Evolutionary conservation across 257 asterid genomes (phyloP).

Genomic region (Fraxinus quadrangulata): DNA sequence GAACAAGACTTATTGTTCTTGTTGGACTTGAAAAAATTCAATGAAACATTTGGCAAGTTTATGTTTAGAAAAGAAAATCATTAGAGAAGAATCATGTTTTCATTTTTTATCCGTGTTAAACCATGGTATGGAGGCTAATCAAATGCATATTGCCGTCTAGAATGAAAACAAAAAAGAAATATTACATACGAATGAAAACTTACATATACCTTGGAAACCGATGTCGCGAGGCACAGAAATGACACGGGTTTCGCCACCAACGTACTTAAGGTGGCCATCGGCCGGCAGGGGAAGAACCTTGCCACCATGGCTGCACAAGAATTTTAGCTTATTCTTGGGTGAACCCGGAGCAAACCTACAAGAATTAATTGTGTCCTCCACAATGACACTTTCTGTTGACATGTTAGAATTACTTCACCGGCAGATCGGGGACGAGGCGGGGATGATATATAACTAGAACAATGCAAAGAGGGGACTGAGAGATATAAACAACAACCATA

Average conservation of each 20-base stretch:
- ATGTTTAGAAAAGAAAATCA: too few relatives aligned
- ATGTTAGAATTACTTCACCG: slow-evolving; percentile 14
- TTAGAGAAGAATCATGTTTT: not conserved
- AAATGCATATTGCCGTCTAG: not conserved
- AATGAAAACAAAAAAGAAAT: not conserved
- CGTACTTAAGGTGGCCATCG: slow-evolving; percentile 74
- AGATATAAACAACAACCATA: not conserved
- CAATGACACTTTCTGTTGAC: slow-evolving; percentile 35
- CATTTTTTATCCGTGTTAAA: not conserved
- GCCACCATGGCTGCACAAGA: slow-evolving; percentile 87
- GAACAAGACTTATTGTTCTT: too few relatives aligned
- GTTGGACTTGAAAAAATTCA: too few relatives aligned
- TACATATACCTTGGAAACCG: slow-evolving; percentile 49
- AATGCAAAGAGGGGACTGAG: not conserved
- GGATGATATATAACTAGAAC: not conserved
- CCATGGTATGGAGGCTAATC: not conserved
- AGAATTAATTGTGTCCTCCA: slow-evolving; percentile 15
- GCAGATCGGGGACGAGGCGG: not conserved
- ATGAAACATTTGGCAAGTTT: not conserved
- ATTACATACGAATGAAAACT: not conserved
- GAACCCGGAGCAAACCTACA: slow-evolving; percentile 53
- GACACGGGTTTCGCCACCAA: slow-evolving; percentile 89
- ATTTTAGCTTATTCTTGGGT: slow-evolving; percentile 54
- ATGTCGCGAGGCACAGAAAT: slow-evolving; percentile 61
- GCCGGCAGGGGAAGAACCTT: slow-evolving; percentile 73